Percentiles rank a stretch among this genome's conserved stretches.
Evolutionary conservation across 805 yeast species (phyloP).

Genomic region (Kurtzmaniella cleridarum): DNA sequence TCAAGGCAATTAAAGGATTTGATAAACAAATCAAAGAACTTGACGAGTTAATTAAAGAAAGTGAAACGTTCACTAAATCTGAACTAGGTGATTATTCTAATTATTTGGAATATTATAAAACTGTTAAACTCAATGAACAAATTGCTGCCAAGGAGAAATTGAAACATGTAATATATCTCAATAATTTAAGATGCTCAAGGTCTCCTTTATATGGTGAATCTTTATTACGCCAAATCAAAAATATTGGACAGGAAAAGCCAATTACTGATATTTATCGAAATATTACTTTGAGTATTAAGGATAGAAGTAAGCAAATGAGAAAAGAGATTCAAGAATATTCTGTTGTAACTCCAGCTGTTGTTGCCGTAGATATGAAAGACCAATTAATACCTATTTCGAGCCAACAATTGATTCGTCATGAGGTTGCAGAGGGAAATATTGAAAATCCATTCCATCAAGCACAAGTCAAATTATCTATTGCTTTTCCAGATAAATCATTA

Average conservation of each 20-base stretch:
- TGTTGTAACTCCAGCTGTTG: slow-evolving; percentile 83
- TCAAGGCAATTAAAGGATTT: slow-evolving; percentile 46
- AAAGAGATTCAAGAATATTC: slow-evolving; percentile 68
- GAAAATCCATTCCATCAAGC: slow-evolving; percentile 62
- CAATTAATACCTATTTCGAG: slow-evolving; percentile 39
- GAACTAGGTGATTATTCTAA: slow-evolving; percentile 17
- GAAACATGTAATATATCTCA: slow-evolving; percentile 56
- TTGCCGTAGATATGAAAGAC: slow-evolving; percentile 65
- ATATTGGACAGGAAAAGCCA: slow-evolving; percentile 2
- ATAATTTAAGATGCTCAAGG: slow-evolving; percentile 57
- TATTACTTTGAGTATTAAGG: slow-evolving; percentile 20
- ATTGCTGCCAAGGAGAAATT: slow-evolving; percentile 46
- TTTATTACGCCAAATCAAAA: slow-evolving; percentile 29
- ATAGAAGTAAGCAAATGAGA: slow-evolving; percentile 30
- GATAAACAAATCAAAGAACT: slow-evolving; percentile 39
- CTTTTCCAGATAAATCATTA: slow-evolving; percentile 91
- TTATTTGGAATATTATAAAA: slow-evolving; percentile 55
- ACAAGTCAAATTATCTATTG: slow-evolving; percentile 83
- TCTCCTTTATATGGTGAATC: slow-evolving; percentile 67
- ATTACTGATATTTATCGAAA: slow-evolving; percentile 11
- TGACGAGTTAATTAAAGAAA: slow-evolving; percentile 26
- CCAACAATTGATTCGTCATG: slow-evolving; percentile 24
- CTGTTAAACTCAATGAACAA: slow-evolving; percentile 48
- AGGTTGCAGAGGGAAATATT: slow-evolving; percentile 38
- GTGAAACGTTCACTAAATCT: slow-evolving; percentile 14